phyloP scores from a whole-genome alignment of 2,329 filamentous ascomycete species.

The Neofusicoccum parvum region DNA sequence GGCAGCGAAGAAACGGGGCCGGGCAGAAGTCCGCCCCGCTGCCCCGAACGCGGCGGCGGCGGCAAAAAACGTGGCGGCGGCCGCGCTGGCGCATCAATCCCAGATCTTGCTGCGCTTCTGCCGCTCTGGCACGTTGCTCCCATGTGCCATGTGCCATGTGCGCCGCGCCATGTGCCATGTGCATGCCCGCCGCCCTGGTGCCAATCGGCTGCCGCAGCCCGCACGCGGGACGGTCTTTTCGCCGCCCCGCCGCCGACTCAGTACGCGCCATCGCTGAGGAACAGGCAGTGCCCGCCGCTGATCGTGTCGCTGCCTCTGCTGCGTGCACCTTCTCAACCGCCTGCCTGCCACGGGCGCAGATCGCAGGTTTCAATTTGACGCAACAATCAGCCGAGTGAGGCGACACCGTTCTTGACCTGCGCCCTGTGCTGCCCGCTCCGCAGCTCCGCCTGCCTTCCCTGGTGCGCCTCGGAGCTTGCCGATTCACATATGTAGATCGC shows the following conservation, averaged over 20 bases:
- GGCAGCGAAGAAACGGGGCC: neutral
- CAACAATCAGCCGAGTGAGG: neutral
- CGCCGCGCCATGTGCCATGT: no score
- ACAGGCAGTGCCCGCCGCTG: no score
- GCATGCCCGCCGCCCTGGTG: no score
- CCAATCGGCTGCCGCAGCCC: no score
- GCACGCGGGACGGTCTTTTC: no score
- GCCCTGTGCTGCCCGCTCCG: neutral
- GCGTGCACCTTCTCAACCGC: no score
- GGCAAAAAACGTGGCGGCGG: neutral
- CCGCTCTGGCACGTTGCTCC: no score
- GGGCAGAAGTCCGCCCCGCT: constrained; percentile 1
- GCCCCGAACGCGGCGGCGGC: no score
- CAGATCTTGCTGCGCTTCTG: neutral
- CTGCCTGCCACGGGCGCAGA: neutral
- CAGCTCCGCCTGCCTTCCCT: neutral
- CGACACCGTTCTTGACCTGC: neutral
- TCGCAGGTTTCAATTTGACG: neutral
- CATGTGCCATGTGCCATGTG: no score
- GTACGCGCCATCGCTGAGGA: no score
- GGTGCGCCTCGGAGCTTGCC: neutral
- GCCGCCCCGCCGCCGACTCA: no score
- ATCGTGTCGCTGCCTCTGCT: no score
- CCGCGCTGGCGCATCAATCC: neutral
- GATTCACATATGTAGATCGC: neutral